These are phyloP conservation scores for Verticillium tricorpus DNA, from an alignment of 2,329 filamentous ascomycete species.

Conservation along the genomic window DNA sequence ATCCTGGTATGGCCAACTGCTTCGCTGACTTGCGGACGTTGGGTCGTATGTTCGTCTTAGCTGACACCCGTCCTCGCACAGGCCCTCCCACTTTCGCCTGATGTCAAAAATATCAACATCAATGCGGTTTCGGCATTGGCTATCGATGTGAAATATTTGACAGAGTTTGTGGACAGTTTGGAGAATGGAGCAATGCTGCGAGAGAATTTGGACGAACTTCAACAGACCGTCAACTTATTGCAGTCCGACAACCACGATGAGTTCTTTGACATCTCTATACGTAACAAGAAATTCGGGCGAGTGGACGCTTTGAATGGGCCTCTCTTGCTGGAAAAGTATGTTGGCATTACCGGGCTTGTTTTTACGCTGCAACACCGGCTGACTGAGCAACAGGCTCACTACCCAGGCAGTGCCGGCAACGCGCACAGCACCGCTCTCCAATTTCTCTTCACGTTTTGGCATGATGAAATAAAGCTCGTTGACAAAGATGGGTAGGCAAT, in stretches of 20 bases:
- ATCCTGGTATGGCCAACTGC: slow-evolving; percentile 57
- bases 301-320: slow-evolving; percentile 91
- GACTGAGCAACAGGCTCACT: slow-evolving; percentile 50
- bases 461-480: slow-evolving; percentile 42
- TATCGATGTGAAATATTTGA: slow-evolving; percentile 78
- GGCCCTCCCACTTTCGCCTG: slow-evolving; percentile 71
- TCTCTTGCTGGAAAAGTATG: slow-evolving; percentile 84
- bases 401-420: slow-evolving; percentile 54
- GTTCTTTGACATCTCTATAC: slow-evolving; percentile 86
- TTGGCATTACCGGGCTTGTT: background rate
- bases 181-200: slow-evolving; percentile 80
- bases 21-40: background rate
- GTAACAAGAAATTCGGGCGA: slow-evolving; percentile 90
- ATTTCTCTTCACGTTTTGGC: slow-evolving; percentile 72
- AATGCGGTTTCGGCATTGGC: slow-evolving; percentile 78
- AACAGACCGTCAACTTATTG: slow-evolving; percentile 88
- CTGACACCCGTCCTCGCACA: slow-evolving; percentile 24
- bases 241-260: slow-evolving; percentile 88
- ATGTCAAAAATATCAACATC: slow-evolving; percentile 82
- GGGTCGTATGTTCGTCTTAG: slow-evolving; percentile 9
- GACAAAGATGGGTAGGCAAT: background rate
- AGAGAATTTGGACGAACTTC: slow-evolving; percentile 86
- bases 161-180: slow-evolving; percentile 80
- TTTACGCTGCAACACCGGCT: slow-evolving; percentile 10
- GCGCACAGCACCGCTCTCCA: slow-evolving; percentile 61